Evolutionary conservation across 2,329 filamentous ascomycete species (phyloP), one percentile per base, ranked within the genome.

Genomic region (Botrytis porri): DNA sequence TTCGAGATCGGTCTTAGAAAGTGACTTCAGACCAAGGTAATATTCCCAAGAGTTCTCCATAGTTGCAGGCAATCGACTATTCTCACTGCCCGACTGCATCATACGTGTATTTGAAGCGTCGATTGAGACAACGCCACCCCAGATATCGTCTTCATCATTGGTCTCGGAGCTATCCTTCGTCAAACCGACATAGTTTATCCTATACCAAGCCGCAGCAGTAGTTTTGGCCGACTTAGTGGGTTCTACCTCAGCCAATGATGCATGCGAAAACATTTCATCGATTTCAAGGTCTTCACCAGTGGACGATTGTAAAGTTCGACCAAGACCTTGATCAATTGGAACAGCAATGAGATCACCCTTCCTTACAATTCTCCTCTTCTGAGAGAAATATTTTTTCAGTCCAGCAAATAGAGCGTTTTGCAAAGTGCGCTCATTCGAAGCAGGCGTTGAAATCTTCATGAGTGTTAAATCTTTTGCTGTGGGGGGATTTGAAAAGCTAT

Each of bases 261-360:
- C 71, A 85, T 86, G 83, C 39, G 80, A 82, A 6, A 84, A 78
- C 10, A 84, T 77, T 75, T 97, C 94, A 73, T 97, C 93, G 45
- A 95, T 90, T 64, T 90, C 89, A 4, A 87, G 85, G 70, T 88
- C 87, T 20, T 87, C 88, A 5, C 84, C 82, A 4, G 84, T 82
- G n/a, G 85, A 83, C 7, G 89, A 85, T 78, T 97, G 92, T 5
- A 98, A 86, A 3, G 93, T 92, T 73, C 92, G 89, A 4, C 94
- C 95, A 2, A 98, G 86, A 70, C 91, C 89, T 70, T 95, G 93
- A 79, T 99, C 95, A 41, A 99, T 90, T 4, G 94, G 91, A 20
- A 99, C 92, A 29, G 93, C 95, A 71, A 99, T 90, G 20, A 98
- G 84, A 82, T 99, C 96, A 4, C 95, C 95, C 59, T 89, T 90